Conservation (phyloP, 169 alveolate genomes). For the Cryptosporidium canis region DNA sequence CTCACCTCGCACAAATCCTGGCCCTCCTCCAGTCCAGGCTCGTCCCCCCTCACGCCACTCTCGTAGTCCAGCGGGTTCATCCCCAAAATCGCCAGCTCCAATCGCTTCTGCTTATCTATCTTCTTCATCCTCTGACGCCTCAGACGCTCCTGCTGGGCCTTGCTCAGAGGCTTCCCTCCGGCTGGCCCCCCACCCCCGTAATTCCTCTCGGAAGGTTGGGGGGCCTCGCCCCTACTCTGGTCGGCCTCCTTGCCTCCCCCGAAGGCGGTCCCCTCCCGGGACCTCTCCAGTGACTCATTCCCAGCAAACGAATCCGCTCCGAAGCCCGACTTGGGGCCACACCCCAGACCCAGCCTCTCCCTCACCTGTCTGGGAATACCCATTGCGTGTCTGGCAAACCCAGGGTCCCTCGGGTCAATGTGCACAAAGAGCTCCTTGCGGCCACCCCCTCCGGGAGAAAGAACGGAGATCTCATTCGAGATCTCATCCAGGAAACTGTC, state of each 20-base stretch:
- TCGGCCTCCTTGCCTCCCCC: neutral
- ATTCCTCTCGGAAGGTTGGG: neutral
- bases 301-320: neutral
- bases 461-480: neutral
- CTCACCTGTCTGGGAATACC: neutral
- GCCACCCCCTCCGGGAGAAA: neutral
- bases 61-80: conserved; percentile 60
- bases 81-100: conserved; percentile 82
- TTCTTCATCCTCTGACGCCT: conserved; percentile 78
- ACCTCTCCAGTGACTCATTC: neutral
- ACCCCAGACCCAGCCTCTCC: neutral
- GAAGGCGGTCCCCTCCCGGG: neutral
- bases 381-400: neutral
- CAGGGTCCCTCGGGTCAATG: neutral
- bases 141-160: conserved; percentile 67
- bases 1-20: conserved; percentile 73
- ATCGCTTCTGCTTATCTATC: conserved; percentile 78
- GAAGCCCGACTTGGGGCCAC: neutral
- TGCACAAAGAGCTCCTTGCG: neutral
- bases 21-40: conserved; percentile 74
- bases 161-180: conserved; percentile 15
- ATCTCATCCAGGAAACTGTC: conserved; percentile 6
- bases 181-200: neutral
- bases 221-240: neutral
- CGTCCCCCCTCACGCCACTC: conserved; percentile 2